A percentile compares a stretch with the other conserved stretches of the same genome.
These are phyloP conservation scores for Neonectria faginata DNA, from an alignment of 2,329 filamentous ascomycete genomes.

Conservation along the genomic window DNA sequence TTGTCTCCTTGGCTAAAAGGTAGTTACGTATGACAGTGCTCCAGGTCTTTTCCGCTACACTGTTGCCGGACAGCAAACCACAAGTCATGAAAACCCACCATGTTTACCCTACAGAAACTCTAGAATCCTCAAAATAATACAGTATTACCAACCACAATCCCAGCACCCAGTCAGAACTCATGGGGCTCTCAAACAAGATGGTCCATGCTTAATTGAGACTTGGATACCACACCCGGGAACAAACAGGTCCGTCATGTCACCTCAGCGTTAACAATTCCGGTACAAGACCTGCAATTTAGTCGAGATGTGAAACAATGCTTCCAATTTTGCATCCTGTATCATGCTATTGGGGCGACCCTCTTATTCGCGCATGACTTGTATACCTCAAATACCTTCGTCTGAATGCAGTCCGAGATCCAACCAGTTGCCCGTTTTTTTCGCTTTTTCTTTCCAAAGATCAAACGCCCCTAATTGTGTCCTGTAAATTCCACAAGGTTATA, in stretches of 20 bases:
- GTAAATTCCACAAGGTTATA: slow-evolving; percentile 25
- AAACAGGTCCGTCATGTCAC: background rate
- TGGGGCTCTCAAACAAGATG: background rate
- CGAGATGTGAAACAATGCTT: background rate
- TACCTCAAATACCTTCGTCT: slow-evolving; percentile 17
- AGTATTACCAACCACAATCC: background rate
- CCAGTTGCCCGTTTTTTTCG: slow-evolving; percentile 25
- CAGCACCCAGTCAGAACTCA: background rate
- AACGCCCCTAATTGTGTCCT: slow-evolving; percentile 36
- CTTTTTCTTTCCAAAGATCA: slow-evolving; percentile 14
- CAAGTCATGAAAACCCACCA: background rate
- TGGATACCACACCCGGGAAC: background rate
- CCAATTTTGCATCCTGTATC: slow-evolving; percentile 2
- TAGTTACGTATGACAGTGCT: no score
- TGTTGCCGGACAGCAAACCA: background rate
- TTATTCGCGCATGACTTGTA: slow-evolving; percentile 1
- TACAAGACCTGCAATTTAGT: background rate
- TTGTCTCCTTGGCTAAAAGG: no score
- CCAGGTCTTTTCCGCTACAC: background rate
- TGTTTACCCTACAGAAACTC: background rate
- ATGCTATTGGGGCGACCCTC: slow-evolving; percentile 11
- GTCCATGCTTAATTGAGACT: background rate
- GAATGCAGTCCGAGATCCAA: slow-evolving; percentile 17
- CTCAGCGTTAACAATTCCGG: background rate
- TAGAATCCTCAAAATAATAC: background rate